Base-by-base conservation (phyloP, 108 stramenopile genomes). In the Cyclotella atomus region DNA sequence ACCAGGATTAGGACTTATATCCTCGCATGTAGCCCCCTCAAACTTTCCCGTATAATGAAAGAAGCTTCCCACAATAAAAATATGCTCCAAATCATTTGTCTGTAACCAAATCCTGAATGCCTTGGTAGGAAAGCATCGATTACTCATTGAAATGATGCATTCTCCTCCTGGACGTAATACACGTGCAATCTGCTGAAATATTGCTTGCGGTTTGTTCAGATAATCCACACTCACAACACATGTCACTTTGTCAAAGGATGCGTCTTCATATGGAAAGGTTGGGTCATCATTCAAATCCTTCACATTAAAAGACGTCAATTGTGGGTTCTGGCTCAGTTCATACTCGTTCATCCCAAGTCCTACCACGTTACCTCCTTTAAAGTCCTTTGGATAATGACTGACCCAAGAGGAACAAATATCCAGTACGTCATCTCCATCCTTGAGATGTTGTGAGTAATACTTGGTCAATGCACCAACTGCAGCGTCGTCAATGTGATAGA, bases 361-460 rank as follows among this genome's bases (percentile, higher is more conserved):
- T 34, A 91, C 85, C 20, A 93, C 86, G 12, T 89, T 91, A 0
- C 90, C 88, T 19, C 88, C 93, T 57, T 83, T 90, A 61, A 75
- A 89, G 15, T 87, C 85, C 38, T 87, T 88, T 23, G 93, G 93
- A 64, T 86, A 94, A 66, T 98, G 97, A 46, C 84, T 84, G 8
- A 98, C 95, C 94, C 95, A 96, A 10, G 93, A 95, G 54, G 87
- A 84, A 68, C 97, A 98, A 70, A 98, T 93, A 75, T 98, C 97
- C 20, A 98, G 78, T 8, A 97, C 93, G 56, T 97, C 94, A 0
- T 93, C 93, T 4, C 92, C 92, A 20, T 92, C 88, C 41, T 89
- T 73, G 8, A 98, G 68, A 36, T 83, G 65, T 65, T 80, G 52
- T 3, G 90, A 68, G 70, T 98, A 98, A 67, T 93, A 95, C 27